These are phyloP conservation scores for Malus hybrid DNA, from an alignment of 331 rosid genomes.

Conservation along the genomic window DNA sequence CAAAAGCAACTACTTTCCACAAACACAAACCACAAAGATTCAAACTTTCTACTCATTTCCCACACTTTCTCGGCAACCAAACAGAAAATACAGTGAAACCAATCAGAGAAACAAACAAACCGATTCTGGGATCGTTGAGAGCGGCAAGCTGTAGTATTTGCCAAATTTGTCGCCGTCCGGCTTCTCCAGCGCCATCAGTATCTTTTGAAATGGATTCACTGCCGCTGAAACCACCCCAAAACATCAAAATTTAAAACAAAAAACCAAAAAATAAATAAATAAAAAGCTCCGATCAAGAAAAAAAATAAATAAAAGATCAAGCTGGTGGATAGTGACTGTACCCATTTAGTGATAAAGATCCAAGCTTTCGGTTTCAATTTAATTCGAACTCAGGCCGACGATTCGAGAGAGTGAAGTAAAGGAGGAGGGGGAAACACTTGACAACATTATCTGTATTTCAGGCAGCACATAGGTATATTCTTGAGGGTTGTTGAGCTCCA, in stretches of 20 bases:
- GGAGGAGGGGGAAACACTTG: too few relatives aligned
- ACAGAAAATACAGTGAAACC: too few relatives aligned
- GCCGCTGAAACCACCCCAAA: conserved; percentile 33
- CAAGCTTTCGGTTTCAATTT: not conserved
- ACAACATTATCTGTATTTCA: too few relatives aligned
- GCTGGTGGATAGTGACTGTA: not conserved
- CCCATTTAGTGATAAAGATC: conserved; percentile 1
- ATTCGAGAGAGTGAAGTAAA: too few relatives aligned
- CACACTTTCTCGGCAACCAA: not conserved
- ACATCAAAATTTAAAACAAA: not conserved
- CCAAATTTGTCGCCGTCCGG: conserved; percentile 68
- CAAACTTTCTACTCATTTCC: not conserved
- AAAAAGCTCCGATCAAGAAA: not conserved
- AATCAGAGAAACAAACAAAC: conserved; percentile 17
- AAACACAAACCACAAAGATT: not conserved
- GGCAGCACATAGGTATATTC: too few relatives aligned
- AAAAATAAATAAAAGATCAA: too few relatives aligned
- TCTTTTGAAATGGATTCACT: conserved; percentile 47
- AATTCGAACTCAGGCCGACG: too few relatives aligned
- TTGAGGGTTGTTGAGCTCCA: too few relatives aligned
- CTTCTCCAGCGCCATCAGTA: conserved; percentile 56
- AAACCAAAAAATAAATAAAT: not conserved
- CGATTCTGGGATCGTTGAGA: conserved; percentile 69
- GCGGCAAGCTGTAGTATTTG: conserved; percentile 66
- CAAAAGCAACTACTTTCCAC: not conserved